phyloP scores from a whole-genome alignment of 805 yeast species.

The Nakazawaea sp. region DNA sequence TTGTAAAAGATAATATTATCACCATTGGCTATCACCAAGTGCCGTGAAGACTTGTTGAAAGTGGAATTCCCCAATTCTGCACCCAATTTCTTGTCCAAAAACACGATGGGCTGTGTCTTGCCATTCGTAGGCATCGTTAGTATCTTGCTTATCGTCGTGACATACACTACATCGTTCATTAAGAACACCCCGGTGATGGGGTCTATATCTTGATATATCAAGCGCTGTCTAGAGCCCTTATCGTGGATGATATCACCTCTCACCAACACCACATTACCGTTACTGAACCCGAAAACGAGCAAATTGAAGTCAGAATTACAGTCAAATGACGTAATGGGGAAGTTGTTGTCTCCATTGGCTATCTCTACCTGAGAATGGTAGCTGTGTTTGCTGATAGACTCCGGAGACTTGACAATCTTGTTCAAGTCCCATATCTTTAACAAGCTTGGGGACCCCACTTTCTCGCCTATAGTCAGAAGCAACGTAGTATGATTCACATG shows the following conservation, averaged over 20 bases:
- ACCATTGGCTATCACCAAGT: conserved; percentile 56
- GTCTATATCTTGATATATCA: conserved; percentile 66
- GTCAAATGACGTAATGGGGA: conserved; percentile 66
- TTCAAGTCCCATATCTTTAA: conserved; percentile 71
- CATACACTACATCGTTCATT: conserved; percentile 49
- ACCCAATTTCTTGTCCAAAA: conserved; percentile 40
- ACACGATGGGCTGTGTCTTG: conserved; percentile 50
- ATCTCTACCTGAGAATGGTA: conserved; percentile 60
- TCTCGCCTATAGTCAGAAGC: conserved; percentile 68
- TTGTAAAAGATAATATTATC: conserved; percentile 62
- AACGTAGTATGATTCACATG: conserved; percentile 41
- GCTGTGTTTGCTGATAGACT: conserved; percentile 19
- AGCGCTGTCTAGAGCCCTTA: conserved; percentile 82
- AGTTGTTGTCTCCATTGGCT: conserved; percentile 67
- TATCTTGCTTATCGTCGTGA: conserved; percentile 68
- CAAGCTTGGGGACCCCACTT: conserved; percentile 60
- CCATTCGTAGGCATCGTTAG: conserved; percentile 74
- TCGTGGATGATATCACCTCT: conserved; percentile 88
- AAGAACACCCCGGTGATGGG: conserved; percentile 78
- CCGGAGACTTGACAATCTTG: conserved; percentile 30
- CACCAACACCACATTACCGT: conserved; percentile 75
- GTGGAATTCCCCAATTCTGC: conserved; percentile 45
- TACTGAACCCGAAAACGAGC: conserved; percentile 71
- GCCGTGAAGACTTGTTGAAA: conserved; percentile 16
- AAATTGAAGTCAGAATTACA: conserved; percentile 51